Percentiles rank a stretch among this genome's conserved stretches.
phyloP scores from a whole-genome alignment of 2,329 filamentous ascomycete species.

The Xylaria sp. region DNA sequence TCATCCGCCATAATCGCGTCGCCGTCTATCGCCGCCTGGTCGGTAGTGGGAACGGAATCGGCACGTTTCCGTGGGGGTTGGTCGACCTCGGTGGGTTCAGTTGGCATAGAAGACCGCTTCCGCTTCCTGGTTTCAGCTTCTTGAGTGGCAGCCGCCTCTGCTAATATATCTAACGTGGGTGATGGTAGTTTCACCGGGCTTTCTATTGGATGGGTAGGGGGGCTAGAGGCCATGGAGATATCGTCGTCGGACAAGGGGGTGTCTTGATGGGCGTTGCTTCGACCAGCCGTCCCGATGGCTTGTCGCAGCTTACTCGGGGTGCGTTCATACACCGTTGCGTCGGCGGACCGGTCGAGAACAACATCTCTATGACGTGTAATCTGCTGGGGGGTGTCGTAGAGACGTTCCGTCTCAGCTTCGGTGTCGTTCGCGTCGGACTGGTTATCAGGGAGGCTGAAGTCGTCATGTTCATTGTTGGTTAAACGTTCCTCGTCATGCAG shows the following conservation, averaged over 20 bases:
- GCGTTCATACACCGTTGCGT: conserved; percentile 62
- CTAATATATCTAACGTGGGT: conserved; percentile 41
- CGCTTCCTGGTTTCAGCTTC: conserved; percentile 44
- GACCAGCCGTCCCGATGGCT: conserved; percentile 30
- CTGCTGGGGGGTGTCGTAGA: conserved; percentile 84
- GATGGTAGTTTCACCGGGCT: conserved; percentile 35
- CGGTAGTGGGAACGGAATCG: conserved; percentile 32
- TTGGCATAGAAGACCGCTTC: conserved; percentile 41
- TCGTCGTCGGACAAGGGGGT: conserved; percentile 44
- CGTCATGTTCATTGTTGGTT: conserved; percentile 35
- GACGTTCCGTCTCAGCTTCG: conserved; percentile 91
- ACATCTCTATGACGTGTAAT: conserved; percentile 64
- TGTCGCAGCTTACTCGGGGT: conserved; percentile 78
- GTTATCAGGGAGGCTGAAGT: conserved; percentile 53
- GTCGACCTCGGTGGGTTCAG: conserved; percentile 31
- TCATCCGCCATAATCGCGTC: conserved; percentile 44
- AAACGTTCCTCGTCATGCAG: conserved; percentile 51
- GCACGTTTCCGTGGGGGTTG: conserved; percentile 37
- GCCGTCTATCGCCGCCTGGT: conserved; percentile 41
- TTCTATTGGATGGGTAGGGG: conserved; percentile 36
- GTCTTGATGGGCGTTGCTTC: conserved; percentile 47
- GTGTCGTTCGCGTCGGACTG: conserved; percentile 69
- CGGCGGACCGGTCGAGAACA: conserved; percentile 60
- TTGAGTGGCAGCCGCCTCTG: conserved; percentile 39
- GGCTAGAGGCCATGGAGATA: conserved; percentile 42